Evolutionary conservation across 2,329 filamentous ascomycete genomes (phyloP), one percentile per base, ranked within the genome.

Genomic region (Colletotrichum tropicicola): DNA sequence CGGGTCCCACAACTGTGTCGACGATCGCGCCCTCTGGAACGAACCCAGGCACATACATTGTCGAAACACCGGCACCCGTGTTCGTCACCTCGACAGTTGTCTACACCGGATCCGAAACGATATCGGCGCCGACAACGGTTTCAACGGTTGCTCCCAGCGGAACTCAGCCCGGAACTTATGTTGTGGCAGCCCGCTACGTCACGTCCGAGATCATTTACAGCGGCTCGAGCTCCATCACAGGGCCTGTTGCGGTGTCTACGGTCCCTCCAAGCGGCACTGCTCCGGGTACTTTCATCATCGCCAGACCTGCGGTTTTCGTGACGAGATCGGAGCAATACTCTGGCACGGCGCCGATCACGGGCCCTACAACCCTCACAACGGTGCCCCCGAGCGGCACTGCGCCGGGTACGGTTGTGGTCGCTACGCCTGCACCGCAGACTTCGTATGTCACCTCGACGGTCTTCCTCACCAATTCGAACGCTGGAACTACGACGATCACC

Each of bases 21-120:
- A 65, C 65, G 0, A 19, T 61, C 3, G 28, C 52, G 3, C 60
- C 56, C 3, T 47, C 23, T n/a, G 54, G 44, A 9, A 62, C 68
- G 3, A 23, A 13, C 2, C 61, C 68, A n/a, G 65, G 68, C 1
- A 65, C 62, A 2, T 45, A 62, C n/a, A 60, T 68, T 6, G 51
- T 67, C 1, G 52, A 57, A 0, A 55, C 45, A 12, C 56, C 59
- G 1, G 66, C 54, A 12, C 27, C 47, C 55, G 30, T 23, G 45
- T 62, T 43, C 30, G 54, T 48, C 10, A 57, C 54, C 1, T 39
- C 54, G 4, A 19, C 32, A 25, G 54, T 57, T 0, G 4, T 30
- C 5, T 57, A 57, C 43, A 37, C 4, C 10, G 54, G 54, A 1
- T 25, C 54, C 0, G 30, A 19, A 15, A 12, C 43, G 7, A 45